Evolutionary conservation across 176 grass and related monocot species (phyloP).

Genomic region (Hsuehochloa calcarea): DNA sequence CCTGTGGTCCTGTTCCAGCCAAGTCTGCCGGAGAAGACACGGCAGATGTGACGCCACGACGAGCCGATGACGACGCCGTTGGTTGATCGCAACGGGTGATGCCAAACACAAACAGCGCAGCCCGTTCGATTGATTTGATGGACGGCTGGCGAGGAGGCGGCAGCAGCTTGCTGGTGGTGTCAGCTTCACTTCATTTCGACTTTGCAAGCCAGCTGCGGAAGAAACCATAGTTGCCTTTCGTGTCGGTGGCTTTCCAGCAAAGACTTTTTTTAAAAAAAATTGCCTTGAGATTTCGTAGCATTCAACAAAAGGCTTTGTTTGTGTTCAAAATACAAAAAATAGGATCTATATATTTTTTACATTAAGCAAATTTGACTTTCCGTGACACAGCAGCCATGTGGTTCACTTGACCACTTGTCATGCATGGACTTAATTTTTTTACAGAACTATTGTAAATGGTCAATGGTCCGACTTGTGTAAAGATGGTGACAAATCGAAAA

Average conservation of each 20-base stretch:
- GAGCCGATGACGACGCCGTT: background rate
- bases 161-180: background rate
- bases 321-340: too few relatives aligned
- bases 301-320: too few relatives aligned
- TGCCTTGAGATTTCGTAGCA: too few relatives aligned
- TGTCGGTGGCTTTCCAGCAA: background rate
- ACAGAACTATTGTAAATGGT: background rate
- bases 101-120: background rate
- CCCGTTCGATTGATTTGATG: background rate
- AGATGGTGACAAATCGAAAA: background rate
- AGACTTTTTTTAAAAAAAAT: too few relatives aligned
- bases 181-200: background rate
- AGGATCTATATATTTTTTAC: too few relatives aligned
- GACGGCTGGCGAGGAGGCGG: background rate
- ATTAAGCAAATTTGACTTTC: background rate
- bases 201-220: background rate
- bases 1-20: background rate
- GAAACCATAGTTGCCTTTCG: background rate
- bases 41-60: background rate
- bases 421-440: background rate
- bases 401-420: background rate
- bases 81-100: background rate
- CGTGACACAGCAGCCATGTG: background rate
- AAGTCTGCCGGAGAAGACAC: conserved; percentile 28
- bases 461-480: background rate